Evolutionary conservation across 306 rosid species (phyloP).

Genomic region (Adenanthera pavonina): DNA sequence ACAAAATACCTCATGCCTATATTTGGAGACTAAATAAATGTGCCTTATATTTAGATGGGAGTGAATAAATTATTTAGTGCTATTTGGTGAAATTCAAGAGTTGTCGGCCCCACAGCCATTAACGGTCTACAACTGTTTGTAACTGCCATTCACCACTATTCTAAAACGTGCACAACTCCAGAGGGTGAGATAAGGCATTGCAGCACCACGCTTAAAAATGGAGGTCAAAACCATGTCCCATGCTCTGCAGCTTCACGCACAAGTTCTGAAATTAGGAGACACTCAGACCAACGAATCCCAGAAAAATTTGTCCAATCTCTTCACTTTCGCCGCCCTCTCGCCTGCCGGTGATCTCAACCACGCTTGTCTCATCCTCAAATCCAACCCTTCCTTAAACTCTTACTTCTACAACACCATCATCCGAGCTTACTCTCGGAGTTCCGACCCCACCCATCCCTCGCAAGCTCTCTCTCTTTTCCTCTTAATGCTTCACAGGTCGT

Average conservation of each 20-base stretch:
- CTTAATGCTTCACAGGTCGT: slow-evolving; percentile 37
- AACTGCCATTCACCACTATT: neutral
- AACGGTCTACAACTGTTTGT: neutral
- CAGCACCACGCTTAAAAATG: slow-evolving; percentile 26
- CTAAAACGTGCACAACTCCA: neutral
- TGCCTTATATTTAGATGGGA: too few species aligned
- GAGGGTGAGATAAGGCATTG: neutral
- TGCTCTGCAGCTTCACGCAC: slow-evolving; percentile 66
- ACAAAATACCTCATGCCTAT: too few species aligned
- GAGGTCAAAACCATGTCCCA: slow-evolving; percentile 58
- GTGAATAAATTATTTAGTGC: too few species aligned
- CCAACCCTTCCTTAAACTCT: slow-evolving; percentile 48
- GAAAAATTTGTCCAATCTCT: slow-evolving; percentile 48
- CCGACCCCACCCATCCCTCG: slow-evolving; percentile 42
- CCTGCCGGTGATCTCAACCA: slow-evolving; percentile 58
- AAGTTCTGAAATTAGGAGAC: slow-evolving; percentile 48
- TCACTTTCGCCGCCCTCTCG: slow-evolving; percentile 64
- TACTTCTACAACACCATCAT: slow-evolving; percentile 62
- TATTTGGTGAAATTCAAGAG: too few species aligned
- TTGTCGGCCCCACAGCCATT: neutral
- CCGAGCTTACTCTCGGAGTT: slow-evolving; percentile 54
- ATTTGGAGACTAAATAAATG: too few species aligned
- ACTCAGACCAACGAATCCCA: neutral
- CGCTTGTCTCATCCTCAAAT: slow-evolving; percentile 53
- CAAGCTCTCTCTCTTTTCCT: slow-evolving; percentile 53